A percentile compares a stretch with the other conserved stretches of the same genome.
Evolutionary conservation across 1,139 yeast genomes (phyloP).

Genomic region (Sugiyamaella sp.): DNA sequence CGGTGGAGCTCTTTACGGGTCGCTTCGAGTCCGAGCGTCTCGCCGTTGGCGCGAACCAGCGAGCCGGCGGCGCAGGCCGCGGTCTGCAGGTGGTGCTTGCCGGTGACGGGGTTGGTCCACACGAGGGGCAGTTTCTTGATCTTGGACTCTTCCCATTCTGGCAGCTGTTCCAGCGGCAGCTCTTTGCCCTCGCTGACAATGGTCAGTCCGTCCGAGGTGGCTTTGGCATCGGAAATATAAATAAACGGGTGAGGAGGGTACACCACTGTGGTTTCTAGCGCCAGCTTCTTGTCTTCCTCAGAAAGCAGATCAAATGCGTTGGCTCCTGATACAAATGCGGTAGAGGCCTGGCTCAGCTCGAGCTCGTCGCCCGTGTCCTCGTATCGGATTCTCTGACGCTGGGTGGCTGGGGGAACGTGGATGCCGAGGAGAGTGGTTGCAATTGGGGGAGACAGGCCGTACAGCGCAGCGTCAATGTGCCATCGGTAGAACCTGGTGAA

Average conservation of each 20-base stretch:
- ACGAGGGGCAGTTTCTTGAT: slow-evolving; percentile 79
- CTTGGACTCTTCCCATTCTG: slow-evolving; percentile 78
- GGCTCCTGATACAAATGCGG: slow-evolving; percentile 83
- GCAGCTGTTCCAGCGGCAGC: slow-evolving; percentile 63
- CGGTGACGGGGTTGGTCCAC: slow-evolving; percentile 91
- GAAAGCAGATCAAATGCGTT: slow-evolving; percentile 68
- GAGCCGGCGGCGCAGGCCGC: slow-evolving; percentile 84
- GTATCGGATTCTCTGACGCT: slow-evolving; percentile 54
- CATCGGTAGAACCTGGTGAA: slow-evolving; percentile 85
- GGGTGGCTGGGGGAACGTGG: slow-evolving; percentile 61
- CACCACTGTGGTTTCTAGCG: slow-evolving; percentile 72
- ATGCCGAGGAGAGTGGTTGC: slow-evolving; percentile 83
- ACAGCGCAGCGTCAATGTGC: slow-evolving; percentile 90
- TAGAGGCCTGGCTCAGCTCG: slow-evolving; percentile 78
- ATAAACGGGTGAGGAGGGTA: slow-evolving; percentile 94
- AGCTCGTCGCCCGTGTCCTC: slow-evolving; percentile 68
- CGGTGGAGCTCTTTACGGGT: slow-evolving; percentile 71
- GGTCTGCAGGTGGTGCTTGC: slow-evolving; percentile 77
- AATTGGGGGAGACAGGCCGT: slow-evolving; percentile 81
- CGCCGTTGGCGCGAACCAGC: slow-evolving; percentile 60
- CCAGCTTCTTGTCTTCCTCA: slow-evolving; percentile 71
- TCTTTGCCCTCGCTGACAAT: slow-evolving; percentile 83
- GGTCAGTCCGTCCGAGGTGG: slow-evolving; percentile 82
- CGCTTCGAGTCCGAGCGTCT: slow-evolving; percentile 62
- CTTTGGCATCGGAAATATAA: slow-evolving; percentile 75